Evolutionary conservation across 805 yeast species (phyloP).

Genomic region (Danielozyma ontarioensis): DNA sequence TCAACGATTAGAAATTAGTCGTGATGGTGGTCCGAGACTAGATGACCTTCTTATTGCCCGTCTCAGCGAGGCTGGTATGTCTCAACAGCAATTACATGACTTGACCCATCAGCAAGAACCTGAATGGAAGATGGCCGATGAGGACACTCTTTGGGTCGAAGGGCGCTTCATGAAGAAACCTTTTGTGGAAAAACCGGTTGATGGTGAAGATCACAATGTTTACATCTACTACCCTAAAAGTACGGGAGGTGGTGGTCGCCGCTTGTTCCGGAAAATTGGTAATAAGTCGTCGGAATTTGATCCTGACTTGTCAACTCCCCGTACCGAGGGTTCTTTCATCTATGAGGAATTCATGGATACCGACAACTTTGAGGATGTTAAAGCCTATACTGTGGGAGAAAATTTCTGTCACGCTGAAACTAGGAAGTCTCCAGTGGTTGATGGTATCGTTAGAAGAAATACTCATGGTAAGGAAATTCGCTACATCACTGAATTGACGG

Average conservation of each 20-base stretch:
- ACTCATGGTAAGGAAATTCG: slow-evolving; percentile 97
- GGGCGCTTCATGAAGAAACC: slow-evolving; percentile 78
- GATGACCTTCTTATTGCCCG: slow-evolving; percentile 46
- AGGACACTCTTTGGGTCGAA: slow-evolving; percentile 69
- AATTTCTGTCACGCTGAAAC: slow-evolving; percentile 96
- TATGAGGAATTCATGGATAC: slow-evolving; percentile 97
- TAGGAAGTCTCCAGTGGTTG: slow-evolving; percentile 98
- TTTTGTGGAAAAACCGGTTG: slow-evolving; percentile 96
- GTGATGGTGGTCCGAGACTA: slow-evolving; percentile 95
- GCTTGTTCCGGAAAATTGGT: slow-evolving; percentile 91
- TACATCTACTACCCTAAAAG: slow-evolving; percentile 83
- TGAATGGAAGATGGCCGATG: slow-evolving; percentile 78
- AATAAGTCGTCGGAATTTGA: slow-evolving; percentile 96
- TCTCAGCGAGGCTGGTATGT: slow-evolving; percentile 42
- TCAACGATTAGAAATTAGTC: slow-evolving; percentile 74
- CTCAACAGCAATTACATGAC: slow-evolving; percentile 43
- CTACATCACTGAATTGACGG: slow-evolving; percentile 73
- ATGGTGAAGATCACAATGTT: slow-evolving; percentile 97
- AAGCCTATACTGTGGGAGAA: slow-evolving; percentile 95
- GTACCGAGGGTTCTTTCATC: slow-evolving; percentile 87
- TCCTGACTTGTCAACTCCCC: slow-evolving; percentile 63
- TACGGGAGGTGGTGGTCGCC: slow-evolving; percentile 96
- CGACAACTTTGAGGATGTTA: slow-evolving; percentile 96
- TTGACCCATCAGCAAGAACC: slow-evolving; percentile 73
- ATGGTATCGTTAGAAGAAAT: slow-evolving; percentile 94